Base-by-base conservation (phyloP, 495 filamentous ascomycete genomes). In the Penicillium simplicissimum region DNA sequence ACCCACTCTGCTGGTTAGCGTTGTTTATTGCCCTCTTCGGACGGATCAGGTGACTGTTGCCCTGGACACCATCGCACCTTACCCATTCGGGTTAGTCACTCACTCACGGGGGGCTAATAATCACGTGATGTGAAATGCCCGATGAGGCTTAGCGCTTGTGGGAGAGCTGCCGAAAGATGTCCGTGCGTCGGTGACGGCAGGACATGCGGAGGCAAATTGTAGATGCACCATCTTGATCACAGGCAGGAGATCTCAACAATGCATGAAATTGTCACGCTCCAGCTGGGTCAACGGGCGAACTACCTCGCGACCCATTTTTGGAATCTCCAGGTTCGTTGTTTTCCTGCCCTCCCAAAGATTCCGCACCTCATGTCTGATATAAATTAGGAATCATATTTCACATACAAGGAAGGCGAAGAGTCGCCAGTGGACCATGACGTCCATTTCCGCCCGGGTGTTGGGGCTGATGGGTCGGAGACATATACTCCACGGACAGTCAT, bases 301-400 rank as follows among this genome's bases (percentile, higher is more conserved):
- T 96, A 97, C 67, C 73, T 97, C 31, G 93, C 89, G n/a, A 96
- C 91, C 0, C 95, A 99, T 78, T 98, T 96, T 72, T 99, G 96
- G 96, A 99, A 99, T 67, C 82, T 92, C 31, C 94, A 97, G 80
- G 88, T 90, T 78, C 14, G 53, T 64, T 54, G 35, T 42, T 3
- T 43, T 59, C 36, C 25, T 31, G 52, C 35, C 11, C 57, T 59
- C 31, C 25, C 35, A 15, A 14, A 53, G 14, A 34, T 36, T 52
- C 8, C 14, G 8, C 38, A 10, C 13, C 52, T 38, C 49, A 35
- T 60, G n/a, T 67, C 64, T 79, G 47, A 67, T 58, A 42, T 60
- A 38, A 17, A 49, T 40, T 59, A 72, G 91, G 96, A 98, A 81
- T 97, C 94, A 11, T 98, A 98, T 76, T 98, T 98, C 71, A 97